Percentiles rank a stretch among this genome's conserved stretches.
These are phyloP conservation scores for Asterella californica DNA, from an alignment of 225 moss, liverwort and hornwort species.

Conservation along the genomic window DNA sequence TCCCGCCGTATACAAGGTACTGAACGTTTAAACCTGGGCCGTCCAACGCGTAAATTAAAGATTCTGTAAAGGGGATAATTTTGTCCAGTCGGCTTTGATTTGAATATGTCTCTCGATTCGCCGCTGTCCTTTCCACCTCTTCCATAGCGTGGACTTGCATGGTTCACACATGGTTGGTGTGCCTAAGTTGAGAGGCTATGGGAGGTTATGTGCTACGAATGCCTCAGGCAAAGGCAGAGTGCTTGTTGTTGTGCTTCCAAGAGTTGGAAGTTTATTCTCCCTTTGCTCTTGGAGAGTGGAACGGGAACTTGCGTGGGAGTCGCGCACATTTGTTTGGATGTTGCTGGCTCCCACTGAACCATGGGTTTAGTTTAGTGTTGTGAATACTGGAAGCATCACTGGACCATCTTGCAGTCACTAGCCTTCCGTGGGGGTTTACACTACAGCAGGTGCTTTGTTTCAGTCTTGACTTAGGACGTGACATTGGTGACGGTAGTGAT, in stretches of 20 bases:
- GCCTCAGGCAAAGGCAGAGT: neutral
- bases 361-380: neutral
- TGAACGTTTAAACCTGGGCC: too few species aligned
- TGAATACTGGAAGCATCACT: neutral
- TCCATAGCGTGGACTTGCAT: neutral
- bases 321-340: neutral
- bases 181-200: neutral
- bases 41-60: neutral
- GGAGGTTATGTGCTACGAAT: neutral
- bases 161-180: neutral
- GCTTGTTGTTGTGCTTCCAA: neutral
- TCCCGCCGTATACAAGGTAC: slow-evolving; percentile 85
- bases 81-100: neutral
- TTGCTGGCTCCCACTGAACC: neutral
- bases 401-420: neutral
- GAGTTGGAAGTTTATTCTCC: neutral
- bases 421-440: neutral
- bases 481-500: neutral
- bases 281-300: neutral
- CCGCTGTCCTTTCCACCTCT: neutral
- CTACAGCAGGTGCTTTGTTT: neutral
- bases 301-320: neutral
- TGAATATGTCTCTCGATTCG: neutral
- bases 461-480: neutral
- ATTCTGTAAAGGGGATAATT: neutral